Base-by-base conservation (phyloP, 306 rosid genomes). In the Lupinus albus region DNA sequence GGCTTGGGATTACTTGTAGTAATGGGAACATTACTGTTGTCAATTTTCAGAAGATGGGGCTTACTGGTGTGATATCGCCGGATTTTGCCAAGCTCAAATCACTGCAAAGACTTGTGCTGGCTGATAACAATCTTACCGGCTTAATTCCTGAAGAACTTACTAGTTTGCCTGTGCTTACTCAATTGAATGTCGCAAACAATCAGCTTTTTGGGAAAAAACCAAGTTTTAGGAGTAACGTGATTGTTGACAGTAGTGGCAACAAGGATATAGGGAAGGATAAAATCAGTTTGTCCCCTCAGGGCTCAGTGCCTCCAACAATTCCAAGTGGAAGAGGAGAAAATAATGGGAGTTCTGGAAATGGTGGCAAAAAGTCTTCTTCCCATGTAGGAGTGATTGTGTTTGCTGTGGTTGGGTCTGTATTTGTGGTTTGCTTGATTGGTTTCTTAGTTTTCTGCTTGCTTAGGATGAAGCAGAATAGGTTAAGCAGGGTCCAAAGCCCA, bases 401-500 rank as follows among this genome's bases (percentile, higher is more conserved):
- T 75, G 83, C 89, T 1, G 85, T 84, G 15, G 39, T 87, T 35
- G 95, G 95, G 4, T 84, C 83, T 45, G 66, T 85, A 20, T 73
- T 89, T 60, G 76, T 82, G 71, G 66, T 75, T 45, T 60, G 56
- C 8, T 30, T 91, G 79, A 84, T 91, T 79, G 91, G 81, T 32
- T 46, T 89, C 60, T 39, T 85, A 39, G 61, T 84, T 64, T 79
- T 87, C 82, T 91, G 94, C 80, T 55, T 87, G 75, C 55, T 73
- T 72, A 87, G 84, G 76, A 83, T 80, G 81, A 88, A 74, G 68
- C 92, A 84, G 77, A 88, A 91, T 61, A 76, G 81, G 32, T 74
- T 85, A 51, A 87, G 88, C 82, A 81, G 89, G 82, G 96, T 89
- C 32, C 96, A 89, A 74, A 89, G 97, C 78, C 97, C 97, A 0